Conservation (phyloP, 2,329 filamentous ascomycete species). For the Monosporascus sp. region DNA sequence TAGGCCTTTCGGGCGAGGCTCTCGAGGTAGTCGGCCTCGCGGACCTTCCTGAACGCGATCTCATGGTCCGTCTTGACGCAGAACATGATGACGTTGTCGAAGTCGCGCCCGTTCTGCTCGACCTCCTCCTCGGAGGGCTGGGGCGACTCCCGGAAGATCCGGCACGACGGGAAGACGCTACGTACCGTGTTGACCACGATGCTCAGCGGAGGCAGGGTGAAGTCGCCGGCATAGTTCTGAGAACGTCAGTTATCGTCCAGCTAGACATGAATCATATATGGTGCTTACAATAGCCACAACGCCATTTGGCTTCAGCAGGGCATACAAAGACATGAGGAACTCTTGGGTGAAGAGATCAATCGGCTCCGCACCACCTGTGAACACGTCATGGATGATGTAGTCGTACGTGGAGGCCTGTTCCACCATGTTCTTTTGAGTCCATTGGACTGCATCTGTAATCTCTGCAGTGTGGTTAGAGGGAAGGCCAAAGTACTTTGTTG, state of each 20-base stretch:
- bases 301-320: conserved; percentile 70
- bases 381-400: conserved; percentile 96
- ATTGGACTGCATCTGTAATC: conserved; percentile 77
- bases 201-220: conserved; percentile 68
- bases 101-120: conserved; percentile 55
- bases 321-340: conserved; percentile 67
- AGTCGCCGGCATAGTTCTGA: conserved; percentile 91
- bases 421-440: conserved; percentile 44
- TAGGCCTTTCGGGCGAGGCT: conserved; percentile 67
- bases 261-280: conserved; percentile 7
- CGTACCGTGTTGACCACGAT: conserved; percentile 79
- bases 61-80: conserved; percentile 60
- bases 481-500: conserved; percentile 75
- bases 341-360: conserved; percentile 80
- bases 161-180: conserved; percentile 80
- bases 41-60: conserved; percentile 62
- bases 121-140: conserved; percentile 42
- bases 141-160: conserved; percentile 78
- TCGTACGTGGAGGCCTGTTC: conserved; percentile 56
- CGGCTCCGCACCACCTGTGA: conserved; percentile 92
- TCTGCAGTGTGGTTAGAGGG: conserved; percentile 72
- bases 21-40: conserved; percentile 61
- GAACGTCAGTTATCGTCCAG: neutral
- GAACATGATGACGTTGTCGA: conserved; percentile 95
- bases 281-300: conserved; percentile 76